phyloP scores from a whole-genome alignment of 2,329 filamentous ascomycete species.

The Aspergillus luchuensis region DNA sequence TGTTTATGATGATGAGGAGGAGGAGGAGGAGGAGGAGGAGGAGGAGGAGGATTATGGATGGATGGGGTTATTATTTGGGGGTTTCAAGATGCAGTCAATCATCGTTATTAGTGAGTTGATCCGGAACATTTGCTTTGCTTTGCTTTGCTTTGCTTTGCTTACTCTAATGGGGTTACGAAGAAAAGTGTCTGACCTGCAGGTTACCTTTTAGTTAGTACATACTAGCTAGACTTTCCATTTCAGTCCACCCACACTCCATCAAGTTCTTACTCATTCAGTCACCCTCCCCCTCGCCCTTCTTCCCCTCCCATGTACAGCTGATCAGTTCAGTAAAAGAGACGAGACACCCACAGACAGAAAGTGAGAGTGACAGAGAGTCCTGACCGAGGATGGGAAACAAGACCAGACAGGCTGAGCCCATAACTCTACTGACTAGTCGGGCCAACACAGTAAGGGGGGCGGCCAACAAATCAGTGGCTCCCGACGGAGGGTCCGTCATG shows the following conservation, averaged over 20 bases:
- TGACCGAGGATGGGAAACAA: neutral
- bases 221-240: too few species aligned
- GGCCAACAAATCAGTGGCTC: conserved; percentile 30
- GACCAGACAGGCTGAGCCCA: neutral
- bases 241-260: too few species aligned
- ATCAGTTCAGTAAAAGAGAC: neutral
- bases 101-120: too few species aligned
- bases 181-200: neutral
- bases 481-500: conserved; percentile 24
- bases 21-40: too few species aligned
- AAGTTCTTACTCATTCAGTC: too few species aligned
- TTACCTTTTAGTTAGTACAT: too few species aligned
- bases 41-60: too few species aligned
- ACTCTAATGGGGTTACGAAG: too few species aligned
- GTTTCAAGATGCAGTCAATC: too few species aligned
- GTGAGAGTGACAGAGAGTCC: neutral
- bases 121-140: neutral
- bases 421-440: neutral
- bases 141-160: neutral
- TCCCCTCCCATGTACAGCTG: neutral
- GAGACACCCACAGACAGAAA: neutral
- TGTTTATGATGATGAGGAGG: too few species aligned
- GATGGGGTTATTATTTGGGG: too few species aligned
- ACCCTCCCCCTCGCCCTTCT: too few species aligned
- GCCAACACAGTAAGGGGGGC: conserved; percentile 25